Percentiles rank a stretch among this genome's conserved stretches.
These are phyloP conservation scores for Thymus mandschuricus DNA, from an alignment of 257 asterid genomes.

Conservation along the genomic window DNA sequence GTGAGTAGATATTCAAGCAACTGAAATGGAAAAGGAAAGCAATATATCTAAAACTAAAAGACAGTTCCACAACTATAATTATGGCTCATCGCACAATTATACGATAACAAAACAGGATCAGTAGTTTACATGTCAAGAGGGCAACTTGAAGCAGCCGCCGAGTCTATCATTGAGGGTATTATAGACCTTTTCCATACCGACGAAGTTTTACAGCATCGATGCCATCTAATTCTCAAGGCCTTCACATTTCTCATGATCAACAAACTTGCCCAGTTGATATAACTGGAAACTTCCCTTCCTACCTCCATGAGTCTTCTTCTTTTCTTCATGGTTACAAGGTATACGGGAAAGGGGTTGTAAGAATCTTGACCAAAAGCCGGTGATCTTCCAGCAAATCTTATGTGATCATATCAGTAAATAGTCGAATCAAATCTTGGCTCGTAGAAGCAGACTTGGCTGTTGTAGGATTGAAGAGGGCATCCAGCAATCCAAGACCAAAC, in stretches of 20 bases:
- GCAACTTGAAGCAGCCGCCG: neutral
- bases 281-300: neutral
- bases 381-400: neutral
- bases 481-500: constrained; percentile 98
- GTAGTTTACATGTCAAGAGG: neutral
- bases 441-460: constrained; percentile 94
- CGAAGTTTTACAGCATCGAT: neutral
- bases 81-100: neutral
- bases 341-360: neutral
- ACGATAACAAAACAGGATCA: neutral
- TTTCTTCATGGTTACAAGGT: neutral
- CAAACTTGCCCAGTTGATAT: neutral
- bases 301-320: neutral
- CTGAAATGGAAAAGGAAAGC: neutral
- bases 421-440: constrained; percentile 97
- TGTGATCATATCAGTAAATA: constrained; percentile 41
- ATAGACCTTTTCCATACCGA: neutral
- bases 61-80: constrained; percentile 1
- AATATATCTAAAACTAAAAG: neutral
- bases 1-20: neutral
- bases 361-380: neutral
- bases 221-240: neutral
- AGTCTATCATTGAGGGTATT: neutral
- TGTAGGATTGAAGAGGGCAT: constrained; percentile 86
- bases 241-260: neutral